Evolutionary conservation across 768 basidiomycete species (phyloP).

Genomic region (Imleria badia): DNA sequence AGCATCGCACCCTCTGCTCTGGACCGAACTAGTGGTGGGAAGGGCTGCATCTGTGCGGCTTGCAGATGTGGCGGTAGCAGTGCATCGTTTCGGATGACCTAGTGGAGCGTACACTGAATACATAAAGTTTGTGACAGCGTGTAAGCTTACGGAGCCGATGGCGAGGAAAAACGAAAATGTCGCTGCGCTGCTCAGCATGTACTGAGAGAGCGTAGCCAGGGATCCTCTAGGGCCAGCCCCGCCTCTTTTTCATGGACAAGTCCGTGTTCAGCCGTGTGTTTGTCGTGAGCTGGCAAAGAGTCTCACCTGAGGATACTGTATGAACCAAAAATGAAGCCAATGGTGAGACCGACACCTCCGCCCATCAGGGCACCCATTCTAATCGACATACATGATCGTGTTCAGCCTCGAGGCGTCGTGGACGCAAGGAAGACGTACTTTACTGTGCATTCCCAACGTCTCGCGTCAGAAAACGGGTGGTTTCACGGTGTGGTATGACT

Average conservation of each 20-base stretch:
- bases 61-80: conserved; percentile 57
- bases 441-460: conserved; percentile 39
- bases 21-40: conserved; percentile 57
- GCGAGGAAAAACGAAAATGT: conserved; percentile 98
- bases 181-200: conserved; percentile 97
- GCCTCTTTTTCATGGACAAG: conserved; percentile 51
- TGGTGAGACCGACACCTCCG: conserved; percentile 91
- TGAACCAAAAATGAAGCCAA: conserved; percentile 95
- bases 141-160: conserved; percentile 74
- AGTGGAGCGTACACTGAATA: conserved; percentile 1
- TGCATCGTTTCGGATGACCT: conserved; percentile 90
- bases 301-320: conserved; percentile 87
- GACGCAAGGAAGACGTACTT: conserved; percentile 44
- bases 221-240: conserved; percentile 91
- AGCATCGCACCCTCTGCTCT: conserved; percentile 66
- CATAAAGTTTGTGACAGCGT: background rate
- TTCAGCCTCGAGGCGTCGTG: conserved; percentile 5
- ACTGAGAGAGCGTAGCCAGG: conserved; percentile 91
- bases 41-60: conserved; percentile 59
- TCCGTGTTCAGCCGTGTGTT: conserved; percentile 5
- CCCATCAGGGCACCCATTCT: conserved; percentile 95
- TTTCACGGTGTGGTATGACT: conserved; percentile 19
- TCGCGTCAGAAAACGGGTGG: conserved; percentile 12
- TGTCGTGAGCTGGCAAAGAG: background rate
- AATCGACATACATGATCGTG: conserved; percentile 10